phyloP scores from a whole-genome alignment of 2,329 filamentous ascomycete species.

The Beauveria asiatica region DNA sequence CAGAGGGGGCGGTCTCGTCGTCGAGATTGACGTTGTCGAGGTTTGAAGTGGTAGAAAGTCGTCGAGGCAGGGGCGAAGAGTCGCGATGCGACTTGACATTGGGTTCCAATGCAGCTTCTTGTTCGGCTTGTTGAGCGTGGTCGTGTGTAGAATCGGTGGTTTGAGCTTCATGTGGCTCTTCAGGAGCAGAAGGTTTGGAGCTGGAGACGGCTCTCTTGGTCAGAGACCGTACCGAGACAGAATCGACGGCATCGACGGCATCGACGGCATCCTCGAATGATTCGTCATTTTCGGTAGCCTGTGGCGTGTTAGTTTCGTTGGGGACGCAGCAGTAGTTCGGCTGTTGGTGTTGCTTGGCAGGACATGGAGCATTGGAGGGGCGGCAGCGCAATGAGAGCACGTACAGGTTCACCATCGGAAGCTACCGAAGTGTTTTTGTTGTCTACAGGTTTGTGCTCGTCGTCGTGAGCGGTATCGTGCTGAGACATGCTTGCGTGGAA shows the following conservation, averaged over 20 bases:
- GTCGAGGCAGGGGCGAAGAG: constrained; percentile 32
- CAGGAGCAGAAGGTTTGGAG: constrained; percentile 7
- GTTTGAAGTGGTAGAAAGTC: constrained; percentile 38
- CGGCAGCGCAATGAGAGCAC: background rate
- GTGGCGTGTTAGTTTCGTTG: constrained; percentile 13
- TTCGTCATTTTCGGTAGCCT: constrained; percentile 25
- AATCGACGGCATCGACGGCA: constrained; percentile 47
- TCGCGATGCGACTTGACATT: constrained; percentile 20
- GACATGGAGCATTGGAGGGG: background rate
- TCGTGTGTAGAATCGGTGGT: background rate
- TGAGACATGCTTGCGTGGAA: constrained; percentile 15
- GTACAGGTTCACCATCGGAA: constrained; percentile 2
- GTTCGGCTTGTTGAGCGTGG: background rate
- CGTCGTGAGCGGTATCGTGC: constrained; percentile 11
- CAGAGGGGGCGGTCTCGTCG: constrained; percentile 38
- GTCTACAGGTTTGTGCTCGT: constrained; percentile 5
- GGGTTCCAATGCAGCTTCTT: constrained; percentile 4
- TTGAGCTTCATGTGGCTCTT: constrained; percentile 11
- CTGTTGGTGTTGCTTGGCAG: background rate
- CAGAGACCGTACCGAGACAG: constrained; percentile 53
- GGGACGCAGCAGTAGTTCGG: background rate
- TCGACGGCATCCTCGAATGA: constrained; percentile 76
- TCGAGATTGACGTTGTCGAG: constrained; percentile 60
- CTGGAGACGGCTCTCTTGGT: constrained; percentile 36
- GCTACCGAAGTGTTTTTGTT: background rate